Percentiles rank a stretch among this genome's conserved stretches.
Conservation (phyloP, 257 asterid species). For the Anisodus acutangulus region DNA sequence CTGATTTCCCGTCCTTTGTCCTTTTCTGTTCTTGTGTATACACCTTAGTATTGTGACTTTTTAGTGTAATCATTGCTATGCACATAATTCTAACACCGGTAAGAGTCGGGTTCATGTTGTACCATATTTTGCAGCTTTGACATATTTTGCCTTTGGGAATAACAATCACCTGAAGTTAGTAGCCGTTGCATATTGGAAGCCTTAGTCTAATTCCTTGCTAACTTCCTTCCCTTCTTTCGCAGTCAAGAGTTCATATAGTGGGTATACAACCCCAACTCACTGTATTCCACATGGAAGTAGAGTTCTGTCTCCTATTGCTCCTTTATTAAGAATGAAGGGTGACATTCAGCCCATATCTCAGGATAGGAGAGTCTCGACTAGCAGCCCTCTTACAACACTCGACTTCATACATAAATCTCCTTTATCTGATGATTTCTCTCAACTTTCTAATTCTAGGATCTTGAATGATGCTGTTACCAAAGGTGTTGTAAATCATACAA, state of each 20-base stretch:
- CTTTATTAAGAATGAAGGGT: constrained; percentile 64
- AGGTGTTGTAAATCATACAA: constrained; percentile 72
- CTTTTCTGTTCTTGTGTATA: background rate
- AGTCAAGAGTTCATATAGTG: constrained; percentile 72
- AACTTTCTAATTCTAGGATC: constrained; percentile 90
- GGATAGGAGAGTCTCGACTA: constrained; percentile 81
- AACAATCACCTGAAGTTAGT: constrained; percentile 87
- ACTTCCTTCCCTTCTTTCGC: constrained; percentile 83
- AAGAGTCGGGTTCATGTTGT: constrained; percentile 28
- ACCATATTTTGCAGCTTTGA: constrained; percentile 67
- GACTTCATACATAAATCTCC: constrained; percentile 97
- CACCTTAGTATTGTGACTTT: background rate
- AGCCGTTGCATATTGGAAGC: constrained; percentile 89
- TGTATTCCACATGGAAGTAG: constrained; percentile 71
- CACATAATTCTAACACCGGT: background rate
- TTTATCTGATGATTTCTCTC: constrained; percentile 91
- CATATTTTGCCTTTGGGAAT: constrained; percentile 98
- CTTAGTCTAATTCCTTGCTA: constrained; percentile 74
- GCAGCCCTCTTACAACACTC: constrained; percentile 87
- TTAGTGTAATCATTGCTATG: constrained; percentile 17
- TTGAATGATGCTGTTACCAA: constrained; percentile 65
- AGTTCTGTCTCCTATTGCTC: constrained; percentile 69
- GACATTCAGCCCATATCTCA: constrained; percentile 63
- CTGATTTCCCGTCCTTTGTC: background rate
- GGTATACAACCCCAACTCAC: constrained; percentile 81